Base-by-base conservation (phyloP, 2,329 filamentous ascomycete species). In the Akanthomyces lecanii region DNA sequence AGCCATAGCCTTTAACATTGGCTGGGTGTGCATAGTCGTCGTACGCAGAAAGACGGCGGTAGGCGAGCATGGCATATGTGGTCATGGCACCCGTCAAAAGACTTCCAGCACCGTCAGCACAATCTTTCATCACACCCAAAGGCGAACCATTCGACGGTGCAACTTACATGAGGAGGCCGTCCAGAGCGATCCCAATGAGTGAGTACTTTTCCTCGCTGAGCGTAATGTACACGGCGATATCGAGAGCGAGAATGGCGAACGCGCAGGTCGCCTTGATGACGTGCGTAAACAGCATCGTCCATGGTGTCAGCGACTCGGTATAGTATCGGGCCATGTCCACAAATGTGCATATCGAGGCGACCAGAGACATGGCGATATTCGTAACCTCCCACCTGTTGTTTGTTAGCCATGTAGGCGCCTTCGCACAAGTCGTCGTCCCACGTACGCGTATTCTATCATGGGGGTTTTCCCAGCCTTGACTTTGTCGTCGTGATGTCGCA, bases 231-330 rank as follows among this genome's bases (percentile, higher is more conserved):
- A 84, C 76, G 42, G 82, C 76, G 30, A 83, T 71, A 63, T 85
- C 82, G 30, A 86, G 74, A 1, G 74, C 79, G 28, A 85, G 72
- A 30, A 82, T 79, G 42, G 77, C 77, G 7, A 74, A 66, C 0
- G 81, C 76, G 23, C 82, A 77, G 0, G 78, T 75, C 50, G 81
- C 65, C 67, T 84, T 85, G 68, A 85, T 66, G 63, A 80, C 71
- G 64, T 83, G 79, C 21, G 78, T 79, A 65, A 81, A 79, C 4
- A 85, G 71, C 75, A 86, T 78, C 5, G 78, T 79, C 71, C 82
- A 80, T 2, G 83, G 83, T 12, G 83, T 85, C 61, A 86, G 70
- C 1, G 78, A 76, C 69, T 85, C 81, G 36, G 77, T 74, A 54
- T 77, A 74, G 63, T 76, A 79, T 66, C 74, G 79, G 50, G 74